Evolutionary conservation across 257 asterid genomes (phyloP).

Genomic region (Nicotiana obtusifolia): DNA sequence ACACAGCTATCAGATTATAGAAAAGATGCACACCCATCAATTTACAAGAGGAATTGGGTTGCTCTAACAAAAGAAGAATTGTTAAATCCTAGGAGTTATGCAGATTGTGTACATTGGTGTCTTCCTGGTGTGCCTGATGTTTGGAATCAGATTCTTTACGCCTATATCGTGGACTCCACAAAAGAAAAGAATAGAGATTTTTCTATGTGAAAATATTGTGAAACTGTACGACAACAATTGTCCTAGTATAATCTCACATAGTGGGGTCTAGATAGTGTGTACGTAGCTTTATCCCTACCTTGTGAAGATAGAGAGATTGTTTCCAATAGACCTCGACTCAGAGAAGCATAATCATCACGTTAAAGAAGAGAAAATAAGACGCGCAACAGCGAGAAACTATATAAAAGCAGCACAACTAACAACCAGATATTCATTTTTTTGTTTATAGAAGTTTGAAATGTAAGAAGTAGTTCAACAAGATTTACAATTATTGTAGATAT

Average conservation of each 20-base stretch:
- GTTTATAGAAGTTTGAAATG: not conserved
- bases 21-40: constrained; percentile 42
- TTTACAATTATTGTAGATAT: not conserved
- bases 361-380: too few species aligned
- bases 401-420: too few species aligned
- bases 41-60: constrained; percentile 27
- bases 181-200: not conserved
- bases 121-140: constrained; percentile 42
- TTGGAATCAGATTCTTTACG: constrained; percentile 36
- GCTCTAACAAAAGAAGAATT: constrained; percentile 18
- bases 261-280: too few species aligned
- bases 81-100: constrained; percentile 17
- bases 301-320: too few species aligned
- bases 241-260: too few species aligned
- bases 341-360: too few species aligned
- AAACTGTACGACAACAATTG: not conserved
- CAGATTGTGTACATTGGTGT: constrained; percentile 47
- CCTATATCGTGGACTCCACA: constrained; percentile 17
- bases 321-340: too few species aligned
- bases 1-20: constrained; percentile 37
- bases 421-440: not conserved
- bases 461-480: not conserved
- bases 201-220: not conserved
- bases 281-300: too few species aligned
- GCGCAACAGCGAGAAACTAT: too few species aligned